Evolutionary conservation across 257 asterid species (phyloP).

Genomic region (Ilex asprella): DNA sequence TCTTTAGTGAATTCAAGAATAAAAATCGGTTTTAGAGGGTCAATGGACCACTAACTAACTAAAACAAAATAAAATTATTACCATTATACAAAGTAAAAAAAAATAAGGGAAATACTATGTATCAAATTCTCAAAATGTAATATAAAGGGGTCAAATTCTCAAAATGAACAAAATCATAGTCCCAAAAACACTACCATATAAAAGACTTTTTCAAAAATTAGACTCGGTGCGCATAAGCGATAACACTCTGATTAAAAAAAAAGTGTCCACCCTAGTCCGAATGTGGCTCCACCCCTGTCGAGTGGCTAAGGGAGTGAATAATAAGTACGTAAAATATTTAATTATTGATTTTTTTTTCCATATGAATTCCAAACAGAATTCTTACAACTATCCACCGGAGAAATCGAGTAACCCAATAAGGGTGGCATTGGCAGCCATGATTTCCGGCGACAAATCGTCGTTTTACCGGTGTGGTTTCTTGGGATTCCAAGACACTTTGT

Average conservation of each 20-base stretch:
- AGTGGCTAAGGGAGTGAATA: neutral
- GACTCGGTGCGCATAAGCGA: no score
- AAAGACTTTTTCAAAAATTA: neutral
- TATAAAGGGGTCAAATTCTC: no score
- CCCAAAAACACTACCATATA: neutral
- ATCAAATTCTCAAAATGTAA: neutral
- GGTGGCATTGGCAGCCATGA: conserved; percentile 37
- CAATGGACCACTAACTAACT: no score
- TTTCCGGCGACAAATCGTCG: conserved; percentile 39
- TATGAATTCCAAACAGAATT: conserved; percentile 21
- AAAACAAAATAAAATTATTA: no score
- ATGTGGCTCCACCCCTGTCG: no score
- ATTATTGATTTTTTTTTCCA: neutral
- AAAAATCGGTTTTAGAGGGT: no score
- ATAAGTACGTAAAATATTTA: neutral
- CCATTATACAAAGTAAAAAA: no score
- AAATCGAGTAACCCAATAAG: conserved; percentile 1
- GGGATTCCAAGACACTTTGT: conserved; percentile 50
- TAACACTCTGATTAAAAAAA: no score
- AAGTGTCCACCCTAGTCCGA: no score
- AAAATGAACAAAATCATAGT: neutral
- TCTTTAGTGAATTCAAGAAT: no score
- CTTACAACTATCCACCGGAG: conserved; percentile 39
- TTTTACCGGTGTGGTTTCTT: conserved; percentile 33
- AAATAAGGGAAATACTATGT: no score